A percentile compares a stretch with the other conserved stretches of the same genome.
Evolutionary conservation across 441 rosid species (phyloP).

Genomic region (Croton laevigatus): DNA sequence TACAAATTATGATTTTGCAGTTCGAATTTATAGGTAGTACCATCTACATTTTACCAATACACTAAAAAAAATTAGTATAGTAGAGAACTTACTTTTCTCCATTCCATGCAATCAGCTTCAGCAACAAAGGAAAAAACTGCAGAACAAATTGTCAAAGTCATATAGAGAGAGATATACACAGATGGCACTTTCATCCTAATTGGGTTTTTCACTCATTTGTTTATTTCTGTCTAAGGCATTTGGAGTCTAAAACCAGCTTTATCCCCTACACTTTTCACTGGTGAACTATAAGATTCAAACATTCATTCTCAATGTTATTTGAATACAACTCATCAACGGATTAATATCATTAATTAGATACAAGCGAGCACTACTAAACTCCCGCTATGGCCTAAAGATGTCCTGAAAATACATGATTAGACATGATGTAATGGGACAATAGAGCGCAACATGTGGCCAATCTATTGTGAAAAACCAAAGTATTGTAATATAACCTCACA

Average conservation of each 20-base stretch:
- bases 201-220: neutral
- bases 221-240: neutral
- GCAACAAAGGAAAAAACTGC: constrained; percentile 94
- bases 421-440: neutral
- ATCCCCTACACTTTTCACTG: neutral
- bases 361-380: neutral
- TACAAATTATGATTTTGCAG: neutral
- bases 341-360: neutral
- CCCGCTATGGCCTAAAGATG: neutral
- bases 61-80: neutral
- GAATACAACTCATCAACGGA: neutral
- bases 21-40: neutral
- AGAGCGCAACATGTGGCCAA: neutral
- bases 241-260: neutral
- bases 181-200: constrained; percentile 2
- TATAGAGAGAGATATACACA: constrained; percentile 13
- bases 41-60: neutral
- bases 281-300: neutral
- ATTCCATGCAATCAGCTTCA: constrained; percentile 93
- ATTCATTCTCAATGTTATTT: neutral
- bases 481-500: neutral
- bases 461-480: neutral
- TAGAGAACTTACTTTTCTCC: constrained; percentile 73
- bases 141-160: constrained; percentile 24
- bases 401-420: neutral